Conservation (phyloP, 768 basidiomycete species). For the Hygrophorus pudorinus region DNA sequence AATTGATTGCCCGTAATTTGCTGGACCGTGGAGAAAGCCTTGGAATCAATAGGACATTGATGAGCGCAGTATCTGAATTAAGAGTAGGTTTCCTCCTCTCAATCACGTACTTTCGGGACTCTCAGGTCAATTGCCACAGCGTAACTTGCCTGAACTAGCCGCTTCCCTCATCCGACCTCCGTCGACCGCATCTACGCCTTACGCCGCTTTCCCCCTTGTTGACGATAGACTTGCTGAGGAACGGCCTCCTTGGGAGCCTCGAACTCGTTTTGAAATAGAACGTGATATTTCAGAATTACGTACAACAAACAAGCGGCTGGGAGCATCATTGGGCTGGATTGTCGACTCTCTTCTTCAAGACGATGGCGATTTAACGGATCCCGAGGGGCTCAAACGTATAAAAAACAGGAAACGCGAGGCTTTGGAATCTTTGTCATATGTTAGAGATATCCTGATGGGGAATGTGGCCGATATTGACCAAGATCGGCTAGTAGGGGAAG, state of each 20-base stretch:
- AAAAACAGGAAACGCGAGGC: constrained; percentile 48
- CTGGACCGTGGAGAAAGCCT: constrained; percentile 69
- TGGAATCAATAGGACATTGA: constrained; percentile 76
- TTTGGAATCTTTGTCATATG: constrained; percentile 66
- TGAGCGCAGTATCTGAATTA: constrained; percentile 71
- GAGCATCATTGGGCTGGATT: constrained; percentile 64
- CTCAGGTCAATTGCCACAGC: constrained; percentile 30
- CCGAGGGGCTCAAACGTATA: constrained; percentile 20
- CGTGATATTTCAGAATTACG: constrained; percentile 46
- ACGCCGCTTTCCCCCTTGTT: constrained; percentile 49
- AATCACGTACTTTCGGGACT: neutral
- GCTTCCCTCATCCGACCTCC: constrained; percentile 55
- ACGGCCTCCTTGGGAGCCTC: constrained; percentile 60
- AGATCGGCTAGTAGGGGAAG: constrained; percentile 51
- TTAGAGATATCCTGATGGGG: constrained; percentile 62
- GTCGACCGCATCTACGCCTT: constrained; percentile 21
- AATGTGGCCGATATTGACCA: constrained; percentile 49
- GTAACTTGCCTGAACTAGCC: constrained; percentile 79
- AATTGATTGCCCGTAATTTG: constrained; percentile 62
- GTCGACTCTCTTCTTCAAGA: constrained; percentile 61
- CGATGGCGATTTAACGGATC: constrained; percentile 31
- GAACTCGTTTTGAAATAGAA: constrained; percentile 61
- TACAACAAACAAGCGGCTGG: constrained; percentile 51
- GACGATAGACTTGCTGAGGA: constrained; percentile 51
- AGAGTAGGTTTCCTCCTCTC: constrained; percentile 36